Conservation (phyloP, 192 early-diverging fungal species). For the Fimicolochytrium jonesii region DNA sequence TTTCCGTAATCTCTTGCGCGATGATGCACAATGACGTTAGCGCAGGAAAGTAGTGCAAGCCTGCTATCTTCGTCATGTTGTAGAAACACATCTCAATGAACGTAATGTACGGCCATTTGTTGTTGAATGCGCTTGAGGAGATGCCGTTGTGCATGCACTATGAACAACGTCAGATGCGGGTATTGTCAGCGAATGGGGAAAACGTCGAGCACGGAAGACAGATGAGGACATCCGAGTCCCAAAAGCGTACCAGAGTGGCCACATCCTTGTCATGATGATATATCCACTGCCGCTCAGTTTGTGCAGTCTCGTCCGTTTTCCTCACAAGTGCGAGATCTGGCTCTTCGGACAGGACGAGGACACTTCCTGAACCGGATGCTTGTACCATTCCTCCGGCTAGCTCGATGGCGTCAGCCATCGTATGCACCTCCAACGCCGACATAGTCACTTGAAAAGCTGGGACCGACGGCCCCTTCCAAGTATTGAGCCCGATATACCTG, state of each 20-base stretch:
- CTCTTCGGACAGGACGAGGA: neutral
- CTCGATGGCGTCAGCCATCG: neutral
- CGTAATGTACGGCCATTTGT: slow-evolving; percentile 11
- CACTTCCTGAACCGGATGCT: neutral
- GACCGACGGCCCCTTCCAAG: too few species aligned
- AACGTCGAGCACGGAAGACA: neutral
- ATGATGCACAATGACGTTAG: slow-evolving; percentile 48
- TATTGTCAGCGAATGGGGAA: neutral
- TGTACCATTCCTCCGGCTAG: slow-evolving; percentile 10
- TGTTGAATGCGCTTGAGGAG: slow-evolving; percentile 20
- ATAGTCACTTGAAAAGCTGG: too few species aligned
- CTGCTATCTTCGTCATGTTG: slow-evolving; percentile 42
- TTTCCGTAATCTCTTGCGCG: slow-evolving; percentile 50
- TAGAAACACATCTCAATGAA: slow-evolving; percentile 57
- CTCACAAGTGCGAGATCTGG: neutral
- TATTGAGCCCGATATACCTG: too few species aligned
- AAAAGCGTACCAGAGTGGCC: slow-evolving; percentile 22
- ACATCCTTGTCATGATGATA: slow-evolving; percentile 34
- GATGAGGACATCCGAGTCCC: neutral
- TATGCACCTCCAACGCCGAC: too few species aligned
- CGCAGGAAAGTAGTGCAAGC: slow-evolving; percentile 35
- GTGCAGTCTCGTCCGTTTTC: neutral
- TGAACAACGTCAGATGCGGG: neutral
- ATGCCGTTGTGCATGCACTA: slow-evolving; percentile 43
- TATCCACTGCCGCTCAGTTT: slow-evolving; percentile 17